These are phyloP conservation scores for Lipomyces chichibuensis DNA, from an alignment of 805 yeast species.

Conservation along the genomic window DNA sequence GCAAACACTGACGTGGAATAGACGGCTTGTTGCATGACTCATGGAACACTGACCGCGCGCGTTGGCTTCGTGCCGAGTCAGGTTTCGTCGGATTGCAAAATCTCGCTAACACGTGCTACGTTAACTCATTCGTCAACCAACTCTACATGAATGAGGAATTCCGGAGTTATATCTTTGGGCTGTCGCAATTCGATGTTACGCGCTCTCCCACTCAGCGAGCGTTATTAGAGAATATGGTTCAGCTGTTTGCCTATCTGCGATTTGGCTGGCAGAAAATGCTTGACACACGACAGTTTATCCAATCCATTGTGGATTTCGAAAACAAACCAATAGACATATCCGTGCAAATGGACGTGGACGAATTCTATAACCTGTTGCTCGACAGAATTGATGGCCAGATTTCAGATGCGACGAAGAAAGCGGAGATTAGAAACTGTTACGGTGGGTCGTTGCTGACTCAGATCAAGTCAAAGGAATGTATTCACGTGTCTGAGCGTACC, in stretches of 20 bases:
- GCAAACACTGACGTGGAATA: not conserved
- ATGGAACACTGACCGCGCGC: conserved; percentile 28
- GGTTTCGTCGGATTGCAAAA: conserved; percentile 32
- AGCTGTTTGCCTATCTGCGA: conserved; percentile 26
- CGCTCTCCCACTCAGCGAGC: not conserved
- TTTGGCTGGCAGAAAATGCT: conserved; percentile 24
- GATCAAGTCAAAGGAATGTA: conserved; percentile 32
- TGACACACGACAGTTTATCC: conserved; percentile 18
- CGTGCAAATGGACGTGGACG: conserved; percentile 35
- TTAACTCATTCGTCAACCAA: conserved; percentile 30
- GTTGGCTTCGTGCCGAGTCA: conserved; percentile 24
- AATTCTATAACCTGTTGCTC: conserved; percentile 30
- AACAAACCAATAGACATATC: conserved; percentile 31
- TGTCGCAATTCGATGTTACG: not conserved
- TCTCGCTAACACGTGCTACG: conserved; percentile 32
- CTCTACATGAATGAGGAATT: conserved; percentile 31
- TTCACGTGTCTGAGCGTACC: conserved; percentile 26
- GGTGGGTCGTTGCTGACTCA: conserved; percentile 32
- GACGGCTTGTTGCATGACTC: conserved; percentile 19
- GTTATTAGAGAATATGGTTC: conserved; percentile 14
- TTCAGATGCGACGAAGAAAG: conserved; percentile 3
- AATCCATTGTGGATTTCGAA: conserved; percentile 29
- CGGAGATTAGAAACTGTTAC: conserved; percentile 13
- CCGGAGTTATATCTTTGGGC: conserved; percentile 18
- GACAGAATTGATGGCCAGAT: conserved; percentile 29